Evolutionary conservation across 2,329 filamentous ascomycete genomes (phyloP).

Genomic region (Fusarium albidum): DNA sequence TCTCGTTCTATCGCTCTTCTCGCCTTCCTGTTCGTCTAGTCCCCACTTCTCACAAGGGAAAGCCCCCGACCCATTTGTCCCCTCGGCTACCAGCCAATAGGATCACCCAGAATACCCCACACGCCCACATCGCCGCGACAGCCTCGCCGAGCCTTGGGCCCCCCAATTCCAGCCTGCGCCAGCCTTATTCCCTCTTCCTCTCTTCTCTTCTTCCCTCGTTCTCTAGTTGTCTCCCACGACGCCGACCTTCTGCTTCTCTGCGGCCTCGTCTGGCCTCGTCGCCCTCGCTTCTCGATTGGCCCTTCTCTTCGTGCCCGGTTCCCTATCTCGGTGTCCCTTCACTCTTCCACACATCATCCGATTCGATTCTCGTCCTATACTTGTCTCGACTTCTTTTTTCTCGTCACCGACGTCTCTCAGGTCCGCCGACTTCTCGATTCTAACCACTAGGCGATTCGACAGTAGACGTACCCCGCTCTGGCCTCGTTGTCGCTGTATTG

Average conservation of each 20-base stretch:
- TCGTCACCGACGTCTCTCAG: conserved; percentile 18
- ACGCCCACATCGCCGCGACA: conserved; percentile 35
- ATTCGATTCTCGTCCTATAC: conserved; percentile 28
- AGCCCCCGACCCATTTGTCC: conserved; percentile 20
- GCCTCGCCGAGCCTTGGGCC: conserved; percentile 40
- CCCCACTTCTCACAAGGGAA: conserved; percentile 14
- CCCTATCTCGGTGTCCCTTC: conserved; percentile 1
- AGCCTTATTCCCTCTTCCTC: conserved; percentile 41
- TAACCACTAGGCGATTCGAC: conserved; percentile 18
- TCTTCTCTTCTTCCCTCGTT: conserved; percentile 17
- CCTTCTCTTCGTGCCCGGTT: conserved; percentile 19
- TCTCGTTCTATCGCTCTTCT: conserved; percentile 14
- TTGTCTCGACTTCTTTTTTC: conserved; percentile 19
- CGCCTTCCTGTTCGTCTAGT: conserved; percentile 24
- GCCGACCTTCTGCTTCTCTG: conserved; percentile 10
- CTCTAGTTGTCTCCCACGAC: conserved; percentile 18
- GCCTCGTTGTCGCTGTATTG: background rate
- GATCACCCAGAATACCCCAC: conserved; percentile 23
- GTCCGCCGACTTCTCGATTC: conserved; percentile 5
- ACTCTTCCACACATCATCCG: conserved; percentile 19
- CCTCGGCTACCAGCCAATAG: conserved; percentile 43
- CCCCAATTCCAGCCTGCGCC: conserved; percentile 39
- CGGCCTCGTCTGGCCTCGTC: conserved; percentile 16
- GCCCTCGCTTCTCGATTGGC: conserved; percentile 18
- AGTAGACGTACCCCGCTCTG: conserved; percentile 7